A percentile compares a stretch with the other conserved stretches of the same genome.
phyloP scores from a whole-genome alignment of 2,329 filamentous ascomycete genomes.

The Fusarium pseudonygamai region DNA sequence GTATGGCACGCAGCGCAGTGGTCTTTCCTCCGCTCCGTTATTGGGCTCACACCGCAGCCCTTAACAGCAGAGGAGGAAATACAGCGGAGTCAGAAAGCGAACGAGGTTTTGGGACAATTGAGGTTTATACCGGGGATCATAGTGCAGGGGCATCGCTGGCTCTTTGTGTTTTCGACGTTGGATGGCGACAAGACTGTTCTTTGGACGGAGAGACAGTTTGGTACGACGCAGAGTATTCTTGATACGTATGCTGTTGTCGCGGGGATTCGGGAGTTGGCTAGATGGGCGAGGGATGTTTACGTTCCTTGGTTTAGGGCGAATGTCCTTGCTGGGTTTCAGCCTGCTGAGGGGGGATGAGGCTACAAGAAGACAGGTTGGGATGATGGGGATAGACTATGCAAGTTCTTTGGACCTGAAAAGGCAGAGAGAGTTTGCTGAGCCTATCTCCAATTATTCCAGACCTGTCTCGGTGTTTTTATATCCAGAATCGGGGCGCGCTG shows the following conservation, averaged over 20 bases:
- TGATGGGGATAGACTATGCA: background rate
- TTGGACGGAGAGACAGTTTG: conserved; percentile 31
- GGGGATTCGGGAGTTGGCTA: conserved; percentile 19
- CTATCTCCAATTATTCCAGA: rapidly evolving
- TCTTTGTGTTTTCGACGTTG: conserved; percentile 33
- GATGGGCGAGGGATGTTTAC: conserved; percentile 26
- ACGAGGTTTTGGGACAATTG: background rate
- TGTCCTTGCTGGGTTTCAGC: background rate
- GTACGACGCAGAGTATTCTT: conserved; percentile 22
- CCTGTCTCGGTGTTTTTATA: background rate
- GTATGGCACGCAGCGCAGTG: conserved; percentile 31
- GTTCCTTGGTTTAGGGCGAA: conserved; percentile 26
- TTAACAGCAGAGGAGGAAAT: background rate
- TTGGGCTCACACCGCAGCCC: background rate
- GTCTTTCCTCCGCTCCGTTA: conserved; percentile 8
- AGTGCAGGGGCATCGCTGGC: conserved; percentile 31
- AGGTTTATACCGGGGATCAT: conserved; percentile 35
- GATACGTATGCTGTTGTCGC: conserved; percentile 30
- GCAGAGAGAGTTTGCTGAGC: background rate
- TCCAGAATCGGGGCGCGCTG: rapidly evolving
- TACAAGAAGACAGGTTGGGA: no score
- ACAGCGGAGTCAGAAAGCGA: background rate
- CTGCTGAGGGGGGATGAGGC: background rate
- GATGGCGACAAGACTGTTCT: conserved; percentile 20
- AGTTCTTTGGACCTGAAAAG: rapidly evolving